A percentile compares a stretch with the other conserved stretches of the same genome.
Conservation (phyloP, 2,329 filamentous ascomycete genomes). For the Lecanicillium sp. region DNA sequence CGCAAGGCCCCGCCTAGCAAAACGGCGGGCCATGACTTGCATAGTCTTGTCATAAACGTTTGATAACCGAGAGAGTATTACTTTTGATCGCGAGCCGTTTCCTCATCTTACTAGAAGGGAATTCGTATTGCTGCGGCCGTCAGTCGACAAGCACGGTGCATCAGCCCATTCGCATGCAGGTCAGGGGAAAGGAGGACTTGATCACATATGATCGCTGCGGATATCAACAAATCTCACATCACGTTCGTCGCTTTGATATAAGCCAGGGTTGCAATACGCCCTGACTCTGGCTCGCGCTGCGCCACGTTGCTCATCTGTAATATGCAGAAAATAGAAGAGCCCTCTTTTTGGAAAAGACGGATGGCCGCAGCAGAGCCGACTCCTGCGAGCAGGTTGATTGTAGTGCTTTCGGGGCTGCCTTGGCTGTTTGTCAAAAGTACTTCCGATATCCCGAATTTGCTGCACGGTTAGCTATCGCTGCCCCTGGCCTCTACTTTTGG, state of each 20-base stretch:
- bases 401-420: no score
- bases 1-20: not conserved
- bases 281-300: no score
- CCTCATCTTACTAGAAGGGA: not conserved
- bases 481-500: not conserved
- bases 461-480: not conserved
- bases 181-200: not conserved
- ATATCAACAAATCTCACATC: slow-evolving; percentile 8
- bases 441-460: no score
- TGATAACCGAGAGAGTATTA: not conserved
- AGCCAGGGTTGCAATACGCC: not conserved
- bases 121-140: not conserved
- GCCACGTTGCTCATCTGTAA: no score
- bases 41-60: not conserved
- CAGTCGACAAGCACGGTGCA: not conserved
- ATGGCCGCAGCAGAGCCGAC: no score
- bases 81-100: not conserved
- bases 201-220: slow-evolving; percentile 9
- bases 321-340: no score
- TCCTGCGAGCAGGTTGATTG: no score
- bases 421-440: no score
- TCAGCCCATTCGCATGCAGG: not conserved
- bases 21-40: not conserved
- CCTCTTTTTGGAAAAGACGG: no score
- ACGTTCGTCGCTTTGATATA: not conserved